Conservation (phyloP, 306 rosid genomes). For the Pyrus pyrifolia region DNA sequence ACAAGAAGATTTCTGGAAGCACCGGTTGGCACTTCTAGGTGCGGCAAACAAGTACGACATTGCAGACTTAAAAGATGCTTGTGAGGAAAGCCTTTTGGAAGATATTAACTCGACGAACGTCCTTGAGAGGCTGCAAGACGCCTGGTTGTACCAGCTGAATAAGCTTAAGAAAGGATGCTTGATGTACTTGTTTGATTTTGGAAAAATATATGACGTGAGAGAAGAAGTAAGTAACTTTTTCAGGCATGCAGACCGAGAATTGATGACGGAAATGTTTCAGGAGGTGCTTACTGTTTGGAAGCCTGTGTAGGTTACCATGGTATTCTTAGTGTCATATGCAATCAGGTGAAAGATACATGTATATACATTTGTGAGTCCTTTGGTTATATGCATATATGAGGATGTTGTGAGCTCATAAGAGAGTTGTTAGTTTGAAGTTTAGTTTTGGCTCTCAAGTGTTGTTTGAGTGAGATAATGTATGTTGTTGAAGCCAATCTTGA, state of each 20-base stretch:
- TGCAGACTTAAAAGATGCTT: slow-evolving; percentile 51
- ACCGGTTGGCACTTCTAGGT: slow-evolving; percentile 66
- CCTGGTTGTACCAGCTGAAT: slow-evolving; percentile 60
- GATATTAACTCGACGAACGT: slow-evolving; percentile 67
- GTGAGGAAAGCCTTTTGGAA: slow-evolving; percentile 88
- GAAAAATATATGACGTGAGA: slow-evolving; percentile 70
- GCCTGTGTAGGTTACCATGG: slow-evolving; percentile 30
- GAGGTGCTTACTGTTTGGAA: slow-evolving; percentile 66
- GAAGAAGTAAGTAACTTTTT: slow-evolving; percentile 50
- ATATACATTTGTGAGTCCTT: neutral
- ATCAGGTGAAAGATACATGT: slow-evolving; percentile 14
- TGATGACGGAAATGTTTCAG: slow-evolving; percentile 80
- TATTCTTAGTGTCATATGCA: neutral
- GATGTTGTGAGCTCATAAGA: too few species aligned
- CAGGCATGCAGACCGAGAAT: slow-evolving; percentile 68
- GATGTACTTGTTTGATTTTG: slow-evolving; percentile 65
- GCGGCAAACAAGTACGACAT: slow-evolving; percentile 78
- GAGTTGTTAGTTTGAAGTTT: neutral
- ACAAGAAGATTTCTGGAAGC: slow-evolving; percentile 70
- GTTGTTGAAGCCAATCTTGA: neutral
- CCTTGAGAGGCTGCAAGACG: slow-evolving; percentile 75
- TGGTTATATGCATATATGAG: neutral
- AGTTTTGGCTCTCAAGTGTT: neutral
- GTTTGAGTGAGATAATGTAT: neutral
- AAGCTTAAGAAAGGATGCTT: slow-evolving; percentile 86